Percentiles rank a stretch among this genome's conserved stretches.
Conservation (phyloP, 1,284 basidiomycete species). For the Athelia psychrophila region DNA sequence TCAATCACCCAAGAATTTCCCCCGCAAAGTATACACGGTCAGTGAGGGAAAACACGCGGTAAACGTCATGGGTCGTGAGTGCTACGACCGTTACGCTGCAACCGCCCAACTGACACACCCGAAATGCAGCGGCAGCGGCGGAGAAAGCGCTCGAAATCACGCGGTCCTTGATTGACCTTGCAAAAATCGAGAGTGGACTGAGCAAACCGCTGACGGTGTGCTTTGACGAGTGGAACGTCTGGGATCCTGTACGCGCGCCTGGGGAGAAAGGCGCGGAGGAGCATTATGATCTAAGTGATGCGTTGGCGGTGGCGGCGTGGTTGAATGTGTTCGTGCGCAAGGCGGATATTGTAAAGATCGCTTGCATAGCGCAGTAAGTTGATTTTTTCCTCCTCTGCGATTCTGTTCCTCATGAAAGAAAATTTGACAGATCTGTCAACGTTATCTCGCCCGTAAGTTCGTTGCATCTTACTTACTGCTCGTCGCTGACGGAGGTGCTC, state of each 20-base stretch:
- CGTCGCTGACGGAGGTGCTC: constrained; percentile 12
- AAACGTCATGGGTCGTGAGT: constrained; percentile 40
- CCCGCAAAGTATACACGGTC: constrained; percentile 33
- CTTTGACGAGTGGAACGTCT: constrained; percentile 64
- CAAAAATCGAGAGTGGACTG: constrained; percentile 34
- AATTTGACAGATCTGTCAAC: constrained; percentile 37
- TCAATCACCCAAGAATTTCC: not conserved
- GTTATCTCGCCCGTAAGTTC: constrained; percentile 47
- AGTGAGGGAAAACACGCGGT: constrained; percentile 38
- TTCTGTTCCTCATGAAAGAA: not conserved
- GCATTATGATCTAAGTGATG: constrained; percentile 60
- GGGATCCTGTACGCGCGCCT: constrained; percentile 41
- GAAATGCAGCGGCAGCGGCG: constrained; percentile 40
- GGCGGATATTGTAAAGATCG: constrained; percentile 57
- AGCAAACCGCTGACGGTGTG: constrained; percentile 38
- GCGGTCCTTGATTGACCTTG: constrained; percentile 42
- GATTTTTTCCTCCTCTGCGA: not conserved
- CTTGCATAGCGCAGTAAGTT: constrained; percentile 60
- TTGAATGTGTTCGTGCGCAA: constrained; percentile 64
- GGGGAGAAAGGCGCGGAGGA: constrained; percentile 58
- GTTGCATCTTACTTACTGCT: not conserved
- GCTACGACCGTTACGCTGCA: not conserved
- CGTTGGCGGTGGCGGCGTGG: constrained; percentile 55
- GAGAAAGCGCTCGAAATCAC: constrained; percentile 48
- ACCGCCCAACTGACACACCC: not conserved